These are phyloP conservation scores for Leccinum insolens DNA, from an alignment of 1,284 basidiomycete genomes.

Conservation along the genomic window DNA sequence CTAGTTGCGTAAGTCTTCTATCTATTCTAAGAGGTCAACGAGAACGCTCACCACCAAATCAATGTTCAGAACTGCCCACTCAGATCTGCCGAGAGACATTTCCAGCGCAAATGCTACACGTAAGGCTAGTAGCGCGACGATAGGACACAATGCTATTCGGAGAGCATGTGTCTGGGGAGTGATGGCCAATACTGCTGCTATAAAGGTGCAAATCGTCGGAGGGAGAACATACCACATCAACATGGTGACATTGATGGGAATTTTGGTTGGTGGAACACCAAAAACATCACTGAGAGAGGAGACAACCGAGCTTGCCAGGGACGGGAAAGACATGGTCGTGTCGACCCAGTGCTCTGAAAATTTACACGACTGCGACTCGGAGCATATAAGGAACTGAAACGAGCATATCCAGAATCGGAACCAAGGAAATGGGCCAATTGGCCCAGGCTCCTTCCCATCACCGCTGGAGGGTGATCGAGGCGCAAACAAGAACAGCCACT, in stretches of 20 bases:
- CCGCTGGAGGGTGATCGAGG: too few relatives aligned
- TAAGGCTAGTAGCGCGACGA: slow-evolving; percentile 43
- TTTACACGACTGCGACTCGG: too few relatives aligned
- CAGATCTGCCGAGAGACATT: slow-evolving; percentile 34
- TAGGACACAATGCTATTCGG: slow-evolving; percentile 47
- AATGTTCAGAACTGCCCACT: not conserved
- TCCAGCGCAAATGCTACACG: slow-evolving; percentile 46
- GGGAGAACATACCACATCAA: slow-evolving; percentile 29
- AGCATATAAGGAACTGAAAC: too few relatives aligned
- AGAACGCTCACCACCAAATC: not conserved
- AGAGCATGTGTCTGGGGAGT: slow-evolving; percentile 43
- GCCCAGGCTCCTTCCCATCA: too few relatives aligned
- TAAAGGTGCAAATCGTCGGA: slow-evolving; percentile 45
- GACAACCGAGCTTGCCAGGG: not conserved
- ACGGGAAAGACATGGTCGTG: not conserved
- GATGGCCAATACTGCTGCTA: slow-evolving; percentile 51
- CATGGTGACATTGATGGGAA: not conserved
- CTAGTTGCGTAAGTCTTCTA: slow-evolving; percentile 10
- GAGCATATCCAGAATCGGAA: too few relatives aligned
- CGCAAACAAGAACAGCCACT: too few relatives aligned
- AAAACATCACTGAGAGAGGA: not conserved
- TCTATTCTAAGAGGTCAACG: not conserved
- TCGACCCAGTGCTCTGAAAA: not conserved
- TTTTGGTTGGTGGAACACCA: not conserved
- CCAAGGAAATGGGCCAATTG: too few relatives aligned